Percentiles rank a stretch among this genome's conserved stretches.
phyloP scores from a whole-genome alignment of 2,329 filamentous ascomycete genomes.

The Eutypa lata region DNA sequence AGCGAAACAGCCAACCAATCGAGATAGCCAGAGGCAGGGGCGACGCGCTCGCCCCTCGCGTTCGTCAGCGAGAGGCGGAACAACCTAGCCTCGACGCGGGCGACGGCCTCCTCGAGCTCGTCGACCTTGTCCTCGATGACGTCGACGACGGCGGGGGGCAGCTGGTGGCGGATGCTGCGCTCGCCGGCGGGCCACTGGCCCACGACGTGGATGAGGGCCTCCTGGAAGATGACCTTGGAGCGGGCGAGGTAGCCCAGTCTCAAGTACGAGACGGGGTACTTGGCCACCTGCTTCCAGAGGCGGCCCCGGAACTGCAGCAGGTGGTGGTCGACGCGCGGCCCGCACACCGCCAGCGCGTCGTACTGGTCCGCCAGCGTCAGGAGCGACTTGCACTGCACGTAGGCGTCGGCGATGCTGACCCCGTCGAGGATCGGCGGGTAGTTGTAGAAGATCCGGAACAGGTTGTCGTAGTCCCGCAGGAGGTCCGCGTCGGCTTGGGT shows the following conservation, averaged over 20 bases:
- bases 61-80: conserved; percentile 80
- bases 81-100: conserved; percentile 74
- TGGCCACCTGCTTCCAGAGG: conserved; percentile 94
- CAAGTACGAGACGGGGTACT: conserved; percentile 90
- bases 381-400: conserved; percentile 89
- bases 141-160: conserved; percentile 76
- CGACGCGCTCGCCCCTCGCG: conserved; percentile 76
- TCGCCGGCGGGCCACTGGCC: conserved; percentile 87
- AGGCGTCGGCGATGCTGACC: conserved; percentile 87
- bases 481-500: conserved; percentile 68
- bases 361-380: conserved; percentile 91
- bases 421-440: conserved; percentile 78
- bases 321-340: conserved; percentile 89
- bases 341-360: conserved; percentile 83
- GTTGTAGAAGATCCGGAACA: conserved; percentile 96
- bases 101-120: conserved; percentile 80
- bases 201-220: conserved; percentile 90
- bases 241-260: conserved; percentile 84
- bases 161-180: conserved; percentile 68
- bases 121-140: conserved; percentile 94
- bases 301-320: conserved; percentile 86
- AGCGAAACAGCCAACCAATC: conserved; percentile 87
- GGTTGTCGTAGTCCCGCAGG: conserved; percentile 89
- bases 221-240: conserved; percentile 78
- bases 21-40: conserved; percentile 73